These are phyloP conservation scores for Backusella luteola DNA, from an alignment of 192 early-diverging fungal genomes.

Conservation along the genomic window DNA sequence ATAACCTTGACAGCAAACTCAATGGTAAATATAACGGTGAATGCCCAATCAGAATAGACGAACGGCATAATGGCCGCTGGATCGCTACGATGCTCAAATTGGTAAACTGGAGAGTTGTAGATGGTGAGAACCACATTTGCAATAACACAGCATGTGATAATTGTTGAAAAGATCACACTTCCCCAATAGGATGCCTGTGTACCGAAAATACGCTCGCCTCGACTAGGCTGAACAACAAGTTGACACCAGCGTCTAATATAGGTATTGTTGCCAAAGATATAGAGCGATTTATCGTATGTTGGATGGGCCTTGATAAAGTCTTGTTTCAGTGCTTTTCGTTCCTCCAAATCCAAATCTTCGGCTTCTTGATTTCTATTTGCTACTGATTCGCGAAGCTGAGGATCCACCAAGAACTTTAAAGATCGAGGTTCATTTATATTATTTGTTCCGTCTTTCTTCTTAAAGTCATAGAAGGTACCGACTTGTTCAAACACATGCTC, in stretches of 20 bases:
- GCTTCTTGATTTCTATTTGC: conserved; percentile 22
- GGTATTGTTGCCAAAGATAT: conserved; percentile 48
- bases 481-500: conserved; percentile 22
- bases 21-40: conserved; percentile 49
- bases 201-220: conserved; percentile 48
- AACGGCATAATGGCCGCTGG: background rate
- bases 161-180: conserved; percentile 43
- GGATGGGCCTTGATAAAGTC: conserved; percentile 47
- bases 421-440: conserved; percentile 18
- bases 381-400: conserved; percentile 18
- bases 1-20: conserved; percentile 56
- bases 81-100: conserved; percentile 35
- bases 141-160: conserved; percentile 48
- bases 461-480: conserved; percentile 25
- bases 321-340: conserved; percentile 37
- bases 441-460: background rate
- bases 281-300: conserved; percentile 51
- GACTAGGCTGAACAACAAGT: conserved; percentile 46
- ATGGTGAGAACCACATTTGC: conserved; percentile 47
- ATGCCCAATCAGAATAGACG: conserved; percentile 42
- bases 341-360: conserved; percentile 30
- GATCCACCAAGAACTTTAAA: conserved; percentile 22
- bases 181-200: conserved; percentile 33
- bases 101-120: conserved; percentile 47
- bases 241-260: conserved; percentile 47